Evolutionary conservation across 352 stramenopile species (phyloP).

Genomic region (Phytophthora macrochlamydospora): DNA sequence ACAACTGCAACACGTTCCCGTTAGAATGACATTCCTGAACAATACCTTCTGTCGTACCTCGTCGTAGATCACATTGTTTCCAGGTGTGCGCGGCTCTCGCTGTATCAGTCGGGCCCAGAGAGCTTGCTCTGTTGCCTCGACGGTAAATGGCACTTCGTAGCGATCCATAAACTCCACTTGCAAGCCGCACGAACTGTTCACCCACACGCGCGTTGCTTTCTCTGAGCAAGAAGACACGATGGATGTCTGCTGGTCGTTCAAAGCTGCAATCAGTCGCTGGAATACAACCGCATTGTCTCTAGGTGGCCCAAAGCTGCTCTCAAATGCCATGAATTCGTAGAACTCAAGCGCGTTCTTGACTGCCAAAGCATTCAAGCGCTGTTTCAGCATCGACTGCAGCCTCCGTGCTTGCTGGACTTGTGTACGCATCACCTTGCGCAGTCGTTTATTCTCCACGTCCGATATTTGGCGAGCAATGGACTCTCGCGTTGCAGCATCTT

Average conservation of each 20-base stretch:
- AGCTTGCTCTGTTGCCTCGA: conserved; percentile 13
- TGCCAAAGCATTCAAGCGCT: conserved; percentile 12
- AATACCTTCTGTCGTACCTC: conserved; percentile 8
- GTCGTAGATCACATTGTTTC: conserved; percentile 17
- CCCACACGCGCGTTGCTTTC: conserved; percentile 5
- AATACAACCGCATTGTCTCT: conserved; percentile 23
- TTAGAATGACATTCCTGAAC: too few relatives aligned
- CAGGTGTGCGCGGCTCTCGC: neutral
- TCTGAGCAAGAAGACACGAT: conserved; percentile 7
- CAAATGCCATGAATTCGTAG: conserved; percentile 5
- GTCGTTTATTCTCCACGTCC: conserved; percentile 12
- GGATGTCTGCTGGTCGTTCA: conserved; percentile 6
- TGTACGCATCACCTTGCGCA: conserved; percentile 17
- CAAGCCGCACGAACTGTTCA: conserved; percentile 15
- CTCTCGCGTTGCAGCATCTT: conserved; percentile 18
- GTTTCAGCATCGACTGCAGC: conserved; percentile 21
- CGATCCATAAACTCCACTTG: conserved; percentile 19
- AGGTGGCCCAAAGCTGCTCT: conserved; percentile 5
- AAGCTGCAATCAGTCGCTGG: conserved; percentile 12
- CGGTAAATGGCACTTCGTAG: conserved; percentile 19
- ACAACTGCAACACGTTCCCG: neutral
- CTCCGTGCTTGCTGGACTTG: conserved; percentile 23
- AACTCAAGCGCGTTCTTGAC: conserved; percentile 12
- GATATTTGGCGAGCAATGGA: conserved; percentile 18
- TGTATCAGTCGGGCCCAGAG: conserved; percentile 13